A percentile compares a stretch with the other conserved stretches of the same genome.
These are phyloP conservation scores for Spinacia oleracea DNA, from an alignment of 179 eudicot species.

Conservation along the genomic window DNA sequence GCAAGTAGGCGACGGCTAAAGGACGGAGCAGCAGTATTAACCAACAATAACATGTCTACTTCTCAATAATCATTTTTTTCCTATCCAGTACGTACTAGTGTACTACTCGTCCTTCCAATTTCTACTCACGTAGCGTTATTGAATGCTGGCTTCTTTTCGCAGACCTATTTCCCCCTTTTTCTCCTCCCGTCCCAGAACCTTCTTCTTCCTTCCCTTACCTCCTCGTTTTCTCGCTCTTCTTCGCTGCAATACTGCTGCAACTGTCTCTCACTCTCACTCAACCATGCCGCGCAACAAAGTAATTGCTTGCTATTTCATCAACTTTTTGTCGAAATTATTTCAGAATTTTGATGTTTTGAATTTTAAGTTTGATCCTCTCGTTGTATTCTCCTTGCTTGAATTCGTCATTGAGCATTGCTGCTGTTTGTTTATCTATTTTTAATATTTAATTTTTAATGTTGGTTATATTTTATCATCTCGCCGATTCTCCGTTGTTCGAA, in stretches of 20 bases:
- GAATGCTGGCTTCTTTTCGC: too few species aligned
- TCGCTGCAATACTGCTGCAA: background rate
- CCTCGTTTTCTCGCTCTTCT: slow-evolving; percentile 20
- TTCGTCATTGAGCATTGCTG: background rate
- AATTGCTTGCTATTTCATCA: background rate
- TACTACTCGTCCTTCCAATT: too few species aligned
- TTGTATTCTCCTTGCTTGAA: background rate
- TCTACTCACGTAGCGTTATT: too few species aligned
- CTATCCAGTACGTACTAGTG: too few species aligned
- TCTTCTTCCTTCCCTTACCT: slow-evolving; percentile 11
- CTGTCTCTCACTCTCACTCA: background rate
- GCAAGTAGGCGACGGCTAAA: too few species aligned
- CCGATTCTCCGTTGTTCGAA: too few species aligned
- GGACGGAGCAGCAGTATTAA: too few species aligned
- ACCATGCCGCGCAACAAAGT: slow-evolving; percentile 45
- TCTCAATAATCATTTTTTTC: too few species aligned
- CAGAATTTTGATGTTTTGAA: background rate
- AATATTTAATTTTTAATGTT: background rate
- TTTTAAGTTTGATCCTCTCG: background rate
- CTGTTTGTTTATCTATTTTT: background rate
- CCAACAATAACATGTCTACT: too few species aligned
- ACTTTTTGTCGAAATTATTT: background rate
- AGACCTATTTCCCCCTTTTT: background rate
- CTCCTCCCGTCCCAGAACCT: slow-evolving; percentile 26
- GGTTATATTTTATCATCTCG: background rate